Evolutionary conservation across 2,329 filamentous ascomycete species (phyloP), one percentile per base, ranked within the genome.

Genomic region (Penicillium sp.): DNA sequence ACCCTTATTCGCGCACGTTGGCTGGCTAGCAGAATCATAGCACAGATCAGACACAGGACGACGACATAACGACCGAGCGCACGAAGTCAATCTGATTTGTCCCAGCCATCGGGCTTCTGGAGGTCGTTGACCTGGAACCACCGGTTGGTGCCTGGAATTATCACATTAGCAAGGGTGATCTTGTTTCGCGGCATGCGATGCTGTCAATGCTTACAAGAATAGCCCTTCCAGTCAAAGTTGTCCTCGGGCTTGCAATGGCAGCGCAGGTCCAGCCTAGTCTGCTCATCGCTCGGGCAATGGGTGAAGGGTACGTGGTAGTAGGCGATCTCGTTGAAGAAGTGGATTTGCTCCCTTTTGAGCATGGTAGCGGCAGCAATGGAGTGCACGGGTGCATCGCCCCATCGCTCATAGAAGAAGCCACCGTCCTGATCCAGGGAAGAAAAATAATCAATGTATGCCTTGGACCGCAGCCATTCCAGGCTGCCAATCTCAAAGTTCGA

Each of bases 161-260:
- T 13, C n/a, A 28, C 26, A 26, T 61, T 45, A 56, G 59, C 48
- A 38, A 40, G 16, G 13, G 26, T 45, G 19, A 10, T 53, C 4
- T 6, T 19, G 5, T 35, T 33, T 11, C 22, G 3, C 8, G 14
- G 13, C 3, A 33, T 19, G 6, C 22, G 6, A 42, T 19, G 3
- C 5, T 43, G 28, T 35, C 28, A 22, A 25, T 63, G 82, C 91
- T 83, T 86, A 96, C 93, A 98, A 76, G 92, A 97, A 77, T 97
- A 98, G 55, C 91, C 91, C 79, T 97, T 97, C 96, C 96, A 99
- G 80, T 99, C 95, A 83, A 99, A 99, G 82, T 99, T 99, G 62
- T 98, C 91, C 73, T 89, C 89, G 7, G 95, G 94, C 74, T 99
- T 93, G 81, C 95, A 99, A 78, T 93, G 90, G 79, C 95, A 99